phyloP scores from a whole-genome alignment of 139 green algal species.

The Closterium sp. region DNA sequence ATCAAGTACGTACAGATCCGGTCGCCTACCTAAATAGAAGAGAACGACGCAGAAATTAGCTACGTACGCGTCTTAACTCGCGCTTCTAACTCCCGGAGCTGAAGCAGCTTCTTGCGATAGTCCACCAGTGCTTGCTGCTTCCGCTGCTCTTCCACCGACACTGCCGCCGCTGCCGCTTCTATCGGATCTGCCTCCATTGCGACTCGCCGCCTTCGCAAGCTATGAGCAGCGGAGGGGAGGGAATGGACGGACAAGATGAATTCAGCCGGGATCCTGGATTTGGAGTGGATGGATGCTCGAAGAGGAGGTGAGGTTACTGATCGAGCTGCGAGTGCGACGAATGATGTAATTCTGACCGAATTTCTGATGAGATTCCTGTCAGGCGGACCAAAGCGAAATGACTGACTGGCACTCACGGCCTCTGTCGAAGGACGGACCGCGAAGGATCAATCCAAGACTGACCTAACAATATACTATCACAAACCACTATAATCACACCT shows the following conservation, averaged over 20 bases:
- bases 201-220: neutral
- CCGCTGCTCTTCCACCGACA: conserved; percentile 38
- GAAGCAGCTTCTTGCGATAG: conserved; percentile 80
- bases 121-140: conserved; percentile 69
- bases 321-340: neutral
- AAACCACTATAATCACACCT: neutral
- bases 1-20: neutral
- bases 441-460: neutral
- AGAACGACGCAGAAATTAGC: conserved; percentile 17
- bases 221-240: neutral
- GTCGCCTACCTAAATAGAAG: neutral
- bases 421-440: neutral
- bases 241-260: neutral
- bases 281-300: neutral
- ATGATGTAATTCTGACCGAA: neutral
- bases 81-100: conserved; percentile 85
- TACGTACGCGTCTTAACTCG: conserved; percentile 63
- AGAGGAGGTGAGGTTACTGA: neutral
- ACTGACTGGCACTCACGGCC: neutral
- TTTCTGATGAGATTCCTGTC: neutral
- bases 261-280: neutral
- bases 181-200: neutral
- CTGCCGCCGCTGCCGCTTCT: neutral
- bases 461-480: neutral
- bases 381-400: neutral